A percentile compares a stretch with the other conserved stretches of the same genome.
phyloP scores from a whole-genome alignment of 2,329 filamentous ascomycete genomes.

The Mycogone perniciosa region DNA sequence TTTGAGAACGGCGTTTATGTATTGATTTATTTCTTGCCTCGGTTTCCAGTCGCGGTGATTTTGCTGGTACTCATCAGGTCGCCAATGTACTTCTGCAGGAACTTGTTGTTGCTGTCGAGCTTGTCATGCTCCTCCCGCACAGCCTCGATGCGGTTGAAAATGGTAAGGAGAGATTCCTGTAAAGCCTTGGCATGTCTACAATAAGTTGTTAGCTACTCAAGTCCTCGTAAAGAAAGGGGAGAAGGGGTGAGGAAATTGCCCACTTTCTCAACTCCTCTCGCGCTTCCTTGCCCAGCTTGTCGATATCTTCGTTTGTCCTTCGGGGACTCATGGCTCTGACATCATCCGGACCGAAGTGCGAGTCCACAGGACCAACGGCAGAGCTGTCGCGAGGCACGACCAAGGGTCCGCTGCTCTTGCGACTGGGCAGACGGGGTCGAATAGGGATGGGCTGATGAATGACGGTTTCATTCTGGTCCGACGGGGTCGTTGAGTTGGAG shows the following conservation, averaged over 20 bases:
- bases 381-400: slow-evolving; percentile 73
- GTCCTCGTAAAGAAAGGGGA: background rate
- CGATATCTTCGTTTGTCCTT: slow-evolving; percentile 83
- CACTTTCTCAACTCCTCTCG: slow-evolving; percentile 58
- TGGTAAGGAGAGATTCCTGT: slow-evolving; percentile 81
- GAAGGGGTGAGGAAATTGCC: slow-evolving; percentile 20
- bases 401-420: slow-evolving; percentile 76
- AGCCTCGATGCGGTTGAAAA: slow-evolving; percentile 90
- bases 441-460: slow-evolving; percentile 47
- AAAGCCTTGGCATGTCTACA: slow-evolving; percentile 77
- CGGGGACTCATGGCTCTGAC: slow-evolving; percentile 92
- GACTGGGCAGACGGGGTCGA: slow-evolving; percentile 63
- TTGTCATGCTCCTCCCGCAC: slow-evolving; percentile 95
- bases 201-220: slow-evolving; percentile 1
- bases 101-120: slow-evolving; percentile 93
- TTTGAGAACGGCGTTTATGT: background rate
- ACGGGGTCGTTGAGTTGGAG: slow-evolving; percentile 22
- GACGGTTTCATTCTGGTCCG: slow-evolving; percentile 31
- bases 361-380: slow-evolving; percentile 64
- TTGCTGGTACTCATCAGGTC: slow-evolving; percentile 86
- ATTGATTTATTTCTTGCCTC: slow-evolving; percentile 46
- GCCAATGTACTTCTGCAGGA: slow-evolving; percentile 95
- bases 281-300: slow-evolving; percentile 78
- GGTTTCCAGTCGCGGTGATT: slow-evolving; percentile 53
- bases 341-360: slow-evolving; percentile 77